phyloP scores from a whole-genome alignment of 1,284 basidiomycete species.

The Apiotrichum sp. region DNA sequence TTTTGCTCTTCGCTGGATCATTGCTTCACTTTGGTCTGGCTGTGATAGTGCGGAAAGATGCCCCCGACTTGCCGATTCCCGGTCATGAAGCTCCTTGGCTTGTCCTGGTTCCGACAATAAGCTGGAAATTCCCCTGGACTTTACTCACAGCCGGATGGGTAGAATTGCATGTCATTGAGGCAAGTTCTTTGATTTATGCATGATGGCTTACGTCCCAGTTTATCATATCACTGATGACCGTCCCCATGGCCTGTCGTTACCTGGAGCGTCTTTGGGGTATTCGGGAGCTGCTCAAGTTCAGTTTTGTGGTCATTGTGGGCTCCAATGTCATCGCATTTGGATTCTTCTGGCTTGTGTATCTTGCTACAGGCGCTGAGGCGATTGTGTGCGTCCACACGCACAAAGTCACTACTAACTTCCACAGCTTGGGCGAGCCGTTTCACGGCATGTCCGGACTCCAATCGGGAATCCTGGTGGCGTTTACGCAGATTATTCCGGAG shows the following conservation, averaged over 20 bases:
- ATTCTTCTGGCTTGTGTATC: constrained; percentile 44
- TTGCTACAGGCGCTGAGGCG: constrained; percentile 41
- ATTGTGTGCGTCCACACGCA: constrained; percentile 49
- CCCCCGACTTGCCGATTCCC: not conserved
- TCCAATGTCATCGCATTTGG: constrained; percentile 82
- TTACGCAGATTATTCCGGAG: constrained; percentile 95
- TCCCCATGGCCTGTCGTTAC: constrained; percentile 79
- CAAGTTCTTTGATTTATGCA: constrained; percentile 45
- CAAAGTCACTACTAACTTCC: not conserved
- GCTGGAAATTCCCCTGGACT: constrained; percentile 87
- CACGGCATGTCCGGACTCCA: constrained; percentile 92
- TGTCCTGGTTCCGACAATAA: constrained; percentile 74
- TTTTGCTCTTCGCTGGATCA: constrained; percentile 60
- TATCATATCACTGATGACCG: constrained; percentile 64
- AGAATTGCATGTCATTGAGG: constrained; percentile 78
- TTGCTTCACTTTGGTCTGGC: constrained; percentile 56
- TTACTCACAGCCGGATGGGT: constrained; percentile 79
- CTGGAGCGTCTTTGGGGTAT: constrained; percentile 90
- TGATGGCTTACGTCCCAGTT: constrained; percentile 53
- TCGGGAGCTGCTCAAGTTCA: constrained; percentile 78
- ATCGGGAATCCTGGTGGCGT: constrained; percentile 83
- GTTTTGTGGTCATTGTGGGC: constrained; percentile 66
- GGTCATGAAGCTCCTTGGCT: constrained; percentile 61
- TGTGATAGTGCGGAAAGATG: constrained; percentile 6
- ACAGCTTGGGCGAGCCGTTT: constrained; percentile 77